A percentile compares a stretch with the other conserved stretches of the same genome.
Evolutionary conservation across 2,329 filamentous ascomycete species (phyloP).

Genomic region (Pleurostoma richardsiae): DNA sequence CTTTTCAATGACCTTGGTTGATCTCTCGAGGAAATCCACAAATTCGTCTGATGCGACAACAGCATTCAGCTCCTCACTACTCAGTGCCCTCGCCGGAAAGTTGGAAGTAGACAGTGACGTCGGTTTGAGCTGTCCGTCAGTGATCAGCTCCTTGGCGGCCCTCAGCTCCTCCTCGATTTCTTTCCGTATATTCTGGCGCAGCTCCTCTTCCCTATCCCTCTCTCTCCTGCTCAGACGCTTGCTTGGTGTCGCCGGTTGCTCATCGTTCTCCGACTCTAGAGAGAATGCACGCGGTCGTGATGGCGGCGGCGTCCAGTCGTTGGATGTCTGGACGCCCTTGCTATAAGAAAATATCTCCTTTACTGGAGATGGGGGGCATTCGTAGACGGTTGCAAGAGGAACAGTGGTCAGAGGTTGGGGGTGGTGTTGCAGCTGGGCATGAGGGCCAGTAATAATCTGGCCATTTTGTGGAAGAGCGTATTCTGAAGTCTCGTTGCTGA

Average conservation of each 20-base stretch:
- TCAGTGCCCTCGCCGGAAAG: slow-evolving; percentile 77
- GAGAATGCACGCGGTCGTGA: slow-evolving; percentile 49
- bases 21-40: slow-evolving; percentile 89
- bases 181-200: slow-evolving; percentile 74
- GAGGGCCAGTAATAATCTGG: slow-evolving; percentile 16
- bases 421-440: slow-evolving; percentile 23
- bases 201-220: slow-evolving; percentile 80
- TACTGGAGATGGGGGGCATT: slow-evolving; percentile 69
- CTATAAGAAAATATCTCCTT: slow-evolving; percentile 93
- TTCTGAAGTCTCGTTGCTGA: slow-evolving; percentile 71
- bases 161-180: slow-evolving; percentile 93
- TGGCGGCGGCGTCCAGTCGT: slow-evolving; percentile 59
- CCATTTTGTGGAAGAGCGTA: slow-evolving; percentile 41
- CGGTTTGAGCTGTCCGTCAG: slow-evolving; percentile 42
- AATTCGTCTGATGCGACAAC: slow-evolving; percentile 93
- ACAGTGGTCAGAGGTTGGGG: slow-evolving; percentile 70
- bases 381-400: slow-evolving; percentile 71
- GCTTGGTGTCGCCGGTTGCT: slow-evolving; percentile 53
- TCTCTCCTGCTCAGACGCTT: slow-evolving; percentile 77
- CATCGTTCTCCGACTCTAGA: slow-evolving; percentile 57
- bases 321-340: slow-evolving; percentile 89
- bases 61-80: slow-evolving; percentile 79
- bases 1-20: slow-evolving; percentile 94
- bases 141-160: slow-evolving; percentile 58
- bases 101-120: slow-evolving; percentile 40